Conservation (phyloP, 108 stramenopile species). For the Schizochytrium sp. region DNA sequence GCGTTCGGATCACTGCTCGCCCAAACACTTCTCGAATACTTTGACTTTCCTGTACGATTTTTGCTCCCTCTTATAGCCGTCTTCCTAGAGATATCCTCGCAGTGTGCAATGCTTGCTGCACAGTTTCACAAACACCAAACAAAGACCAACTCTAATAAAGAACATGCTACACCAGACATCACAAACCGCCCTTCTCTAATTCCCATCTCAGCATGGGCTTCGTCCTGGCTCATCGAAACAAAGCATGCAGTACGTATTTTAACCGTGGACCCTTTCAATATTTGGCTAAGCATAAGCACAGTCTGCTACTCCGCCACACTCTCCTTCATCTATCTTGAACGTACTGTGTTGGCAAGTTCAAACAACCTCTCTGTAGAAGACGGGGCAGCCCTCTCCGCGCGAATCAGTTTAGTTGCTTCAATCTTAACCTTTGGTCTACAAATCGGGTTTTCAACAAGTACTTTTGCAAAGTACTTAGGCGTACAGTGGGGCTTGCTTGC, state of each 20-base stretch:
- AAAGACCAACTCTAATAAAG: background rate
- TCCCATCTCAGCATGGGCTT: background rate
- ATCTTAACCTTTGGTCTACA: constrained; percentile 15
- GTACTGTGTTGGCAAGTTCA: background rate
- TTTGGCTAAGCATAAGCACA: background rate
- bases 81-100: background rate
- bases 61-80: background rate
- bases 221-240: background rate
- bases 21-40: background rate
- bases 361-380: background rate
- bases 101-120: background rate
- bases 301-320: constrained; percentile 43
- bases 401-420: constrained; percentile 17
- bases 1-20: constrained; percentile 2
- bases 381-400: background rate
- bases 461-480: background rate
- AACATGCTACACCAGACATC: background rate
- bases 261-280: background rate
- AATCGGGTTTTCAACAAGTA: background rate
- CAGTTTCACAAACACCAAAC: background rate
- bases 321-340: constrained; percentile 17
- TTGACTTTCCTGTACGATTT: background rate
- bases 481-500: background rate
- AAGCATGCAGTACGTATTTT: background rate
- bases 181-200: too few species aligned